Percentiles rank a stretch among this genome's conserved stretches.
phyloP scores from a whole-genome alignment of 306 rosid species.

The Dryas drummondii region DNA sequence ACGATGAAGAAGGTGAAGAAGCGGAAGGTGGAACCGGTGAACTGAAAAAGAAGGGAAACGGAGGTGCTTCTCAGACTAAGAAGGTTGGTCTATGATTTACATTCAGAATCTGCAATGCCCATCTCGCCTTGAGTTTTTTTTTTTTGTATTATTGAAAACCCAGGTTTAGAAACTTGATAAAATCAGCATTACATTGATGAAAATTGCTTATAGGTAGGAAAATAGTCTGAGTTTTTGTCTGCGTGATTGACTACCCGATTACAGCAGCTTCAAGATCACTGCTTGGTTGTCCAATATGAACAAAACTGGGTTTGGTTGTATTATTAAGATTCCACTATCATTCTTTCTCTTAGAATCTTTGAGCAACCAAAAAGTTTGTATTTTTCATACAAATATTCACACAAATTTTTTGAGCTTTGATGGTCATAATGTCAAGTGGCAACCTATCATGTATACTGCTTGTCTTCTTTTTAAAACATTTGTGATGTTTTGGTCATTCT shows the following conservation, averaged over 20 bases:
- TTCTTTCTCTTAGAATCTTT: neutral
- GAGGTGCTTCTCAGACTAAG: conserved; percentile 66
- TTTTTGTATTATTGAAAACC: neutral
- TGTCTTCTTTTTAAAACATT: neutral
- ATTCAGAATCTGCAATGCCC: conserved; percentile 18
- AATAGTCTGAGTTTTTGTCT: neutral
- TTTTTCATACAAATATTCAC: neutral
- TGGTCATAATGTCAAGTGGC: neutral
- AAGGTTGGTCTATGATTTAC: conserved; percentile 45
- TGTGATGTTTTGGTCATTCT: neutral
- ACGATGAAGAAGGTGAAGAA: conserved; percentile 19
- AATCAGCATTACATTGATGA: neutral
- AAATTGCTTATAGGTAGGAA: neutral
- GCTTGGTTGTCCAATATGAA: neutral
- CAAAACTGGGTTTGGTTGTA: neutral
- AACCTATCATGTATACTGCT: neutral
- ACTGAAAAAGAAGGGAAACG: conserved; percentile 34
- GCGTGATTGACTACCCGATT: neutral
- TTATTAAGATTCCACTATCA: neutral
- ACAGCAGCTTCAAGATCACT: neutral
- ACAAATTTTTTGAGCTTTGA: neutral
- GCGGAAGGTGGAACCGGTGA: conserved; percentile 29
- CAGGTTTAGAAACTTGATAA: conserved; percentile 4
- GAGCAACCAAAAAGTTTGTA: neutral
- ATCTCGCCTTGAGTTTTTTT: neutral